phyloP scores from a whole-genome alignment of 345 rosid genomes.

The Gynandropsis gynandra region DNA sequence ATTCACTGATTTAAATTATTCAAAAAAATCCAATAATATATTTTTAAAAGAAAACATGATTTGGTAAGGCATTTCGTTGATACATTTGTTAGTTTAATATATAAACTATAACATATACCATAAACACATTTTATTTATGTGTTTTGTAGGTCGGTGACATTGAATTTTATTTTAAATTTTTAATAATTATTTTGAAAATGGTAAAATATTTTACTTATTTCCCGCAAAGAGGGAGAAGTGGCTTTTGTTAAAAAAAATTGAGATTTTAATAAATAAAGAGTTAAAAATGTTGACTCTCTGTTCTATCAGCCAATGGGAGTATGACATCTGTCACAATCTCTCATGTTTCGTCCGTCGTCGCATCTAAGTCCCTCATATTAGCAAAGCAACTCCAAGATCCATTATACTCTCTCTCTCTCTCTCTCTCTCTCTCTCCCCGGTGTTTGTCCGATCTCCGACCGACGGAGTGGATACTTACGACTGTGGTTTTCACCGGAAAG shows the following conservation, averaged over 20 bases:
- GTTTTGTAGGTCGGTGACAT: too few species aligned
- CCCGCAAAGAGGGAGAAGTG: too few species aligned
- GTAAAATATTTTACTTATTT: too few species aligned
- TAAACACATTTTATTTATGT: too few species aligned
- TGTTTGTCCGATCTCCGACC: constrained; percentile 23
- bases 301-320: constrained; percentile 6
- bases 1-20: too few species aligned
- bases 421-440: not conserved
- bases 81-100: too few species aligned
- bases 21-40: too few species aligned
- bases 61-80: too few species aligned
- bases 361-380: constrained; percentile 24
- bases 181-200: too few species aligned
- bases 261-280: not conserved
- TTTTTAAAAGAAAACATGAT: too few species aligned
- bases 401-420: constrained; percentile 8
- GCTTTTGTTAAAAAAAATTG: constrained; percentile 20
- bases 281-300: not conserved
- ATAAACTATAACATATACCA: too few species aligned
- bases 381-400: constrained; percentile 18
- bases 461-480: constrained; percentile 4
- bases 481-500: constrained; percentile 10
- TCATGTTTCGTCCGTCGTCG: constrained; percentile 18
- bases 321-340: constrained; percentile 17
- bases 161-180: too few species aligned